Conservation (phyloP, 177 flowering plant species). For the Vitis hybrid region DNA sequence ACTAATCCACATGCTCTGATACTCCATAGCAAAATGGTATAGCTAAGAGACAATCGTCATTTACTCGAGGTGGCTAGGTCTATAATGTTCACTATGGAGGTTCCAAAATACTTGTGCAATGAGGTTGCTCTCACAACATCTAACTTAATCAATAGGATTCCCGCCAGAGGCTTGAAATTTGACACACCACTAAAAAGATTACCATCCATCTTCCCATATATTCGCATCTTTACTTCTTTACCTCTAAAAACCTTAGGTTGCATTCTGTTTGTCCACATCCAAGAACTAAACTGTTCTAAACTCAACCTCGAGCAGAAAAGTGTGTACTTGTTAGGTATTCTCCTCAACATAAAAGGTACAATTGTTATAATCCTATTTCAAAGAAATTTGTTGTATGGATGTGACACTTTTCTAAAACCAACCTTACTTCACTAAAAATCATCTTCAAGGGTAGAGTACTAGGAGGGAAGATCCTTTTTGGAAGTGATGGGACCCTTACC, state of each 20-base stretch:
- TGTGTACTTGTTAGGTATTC: neutral
- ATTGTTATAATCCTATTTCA: too few species aligned
- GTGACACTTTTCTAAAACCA: neutral
- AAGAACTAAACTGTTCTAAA: neutral
- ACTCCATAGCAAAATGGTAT: too few species aligned
- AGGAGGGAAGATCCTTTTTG: neutral
- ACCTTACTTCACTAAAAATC: neutral
- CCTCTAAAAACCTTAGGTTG: neutral
- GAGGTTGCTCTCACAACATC: neutral
- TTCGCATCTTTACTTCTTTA: neutral
- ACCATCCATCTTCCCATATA: neutral
- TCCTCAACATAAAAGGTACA: neutral
- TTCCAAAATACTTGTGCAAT: neutral
- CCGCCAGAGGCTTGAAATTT: neutral
- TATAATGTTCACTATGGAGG: neutral
- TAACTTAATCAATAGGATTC: neutral
- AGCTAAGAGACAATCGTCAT: too few species aligned
- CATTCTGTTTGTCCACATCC: neutral
- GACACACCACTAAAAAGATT: neutral
- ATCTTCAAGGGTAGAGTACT: neutral
- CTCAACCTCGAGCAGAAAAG: neutral
- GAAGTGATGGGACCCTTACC: neutral
- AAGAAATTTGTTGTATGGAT: too few species aligned
- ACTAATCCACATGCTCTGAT: neutral
- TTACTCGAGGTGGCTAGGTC: neutral